Base-by-base conservation (phyloP, 306 rosid genomes). In the Quercus bicolor region DNA sequence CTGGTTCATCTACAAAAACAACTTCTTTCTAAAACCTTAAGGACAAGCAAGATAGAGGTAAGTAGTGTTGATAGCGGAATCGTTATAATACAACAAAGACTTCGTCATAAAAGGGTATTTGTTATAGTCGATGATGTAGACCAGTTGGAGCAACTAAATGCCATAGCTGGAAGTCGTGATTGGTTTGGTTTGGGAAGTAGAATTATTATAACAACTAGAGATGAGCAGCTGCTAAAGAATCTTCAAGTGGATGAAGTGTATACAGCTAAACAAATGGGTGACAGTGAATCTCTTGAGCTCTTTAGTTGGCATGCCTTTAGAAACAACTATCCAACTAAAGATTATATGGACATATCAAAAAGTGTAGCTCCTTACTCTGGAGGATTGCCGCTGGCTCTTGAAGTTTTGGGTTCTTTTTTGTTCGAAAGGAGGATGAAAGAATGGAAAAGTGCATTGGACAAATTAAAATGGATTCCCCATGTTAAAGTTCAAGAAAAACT, bases 161-260 rank as follows among this genome's bases (percentile, higher is more conserved):
- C 24, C 3, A 1, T 69, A 1, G 73, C 52, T n/a, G 54, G 73
- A 34, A 21, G 73, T 5, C 53, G 2, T 69, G 28, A 40, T 12
- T 69, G 73, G 73, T 69, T 69, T 69, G 73, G 73, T 6, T 1
- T 4, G 20, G 73, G 73, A 18, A 69, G 73, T 37, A 69, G 55
- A 37, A 43, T 69, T 24, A 69, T 69, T 69, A 34, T 69, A 69
- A 69, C 73, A 31, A 40, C 73, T 3, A 69, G 73, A 34, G 33
- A 69, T 43, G 7, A 40, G 6, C 55, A 19, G n/a, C 20, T 69
- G 73, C 51, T 69, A 37, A 3, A 37, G 1, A 6, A 13, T 6
- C 31, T 34, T 19, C 0, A 24, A 14, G 55, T 69, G 20, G 18
- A n/a, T 5, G 24, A 1, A 13, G 2, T 15, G 7, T 40, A 40